phyloP scores from a whole-genome alignment of 495 filamentous ascomycete genomes.

The Penicillium goetzii region DNA sequence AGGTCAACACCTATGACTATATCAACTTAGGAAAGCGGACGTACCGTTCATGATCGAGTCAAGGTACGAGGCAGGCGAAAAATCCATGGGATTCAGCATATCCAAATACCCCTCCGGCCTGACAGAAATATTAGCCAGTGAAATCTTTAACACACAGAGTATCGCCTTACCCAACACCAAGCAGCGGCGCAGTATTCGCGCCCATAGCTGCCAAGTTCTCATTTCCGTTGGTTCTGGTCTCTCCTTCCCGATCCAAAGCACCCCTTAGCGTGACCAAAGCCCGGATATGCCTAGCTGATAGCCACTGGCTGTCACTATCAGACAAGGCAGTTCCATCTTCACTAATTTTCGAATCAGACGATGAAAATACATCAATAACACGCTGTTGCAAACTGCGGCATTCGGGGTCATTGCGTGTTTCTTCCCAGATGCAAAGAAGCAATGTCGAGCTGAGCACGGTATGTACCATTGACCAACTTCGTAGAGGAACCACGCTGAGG shows the following conservation, averaged over 20 bases:
- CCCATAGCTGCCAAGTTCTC: constrained; percentile 12
- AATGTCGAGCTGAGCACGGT: constrained; percentile 43
- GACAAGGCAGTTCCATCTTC: constrained; percentile 21
- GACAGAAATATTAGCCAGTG: constrained; percentile 2
- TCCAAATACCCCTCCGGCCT: constrained; percentile 17
- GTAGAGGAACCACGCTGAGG: constrained; percentile 37
- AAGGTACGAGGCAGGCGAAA: constrained; percentile 39
- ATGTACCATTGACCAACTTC: constrained; percentile 47
- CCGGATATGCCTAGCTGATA: constrained; percentile 41
- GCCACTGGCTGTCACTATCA: constrained; percentile 34
- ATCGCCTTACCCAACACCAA: constrained; percentile 19
- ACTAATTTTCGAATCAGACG: constrained; percentile 20
- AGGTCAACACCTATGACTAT: background rate
- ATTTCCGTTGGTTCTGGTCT: constrained; percentile 10
- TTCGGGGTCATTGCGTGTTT: constrained; percentile 40
- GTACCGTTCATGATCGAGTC: constrained; percentile 47
- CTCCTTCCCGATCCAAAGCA: constrained; percentile 24
- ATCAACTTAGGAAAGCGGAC: background rate
- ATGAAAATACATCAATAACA: constrained; percentile 42
- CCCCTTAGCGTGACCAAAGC: constrained; percentile 38
- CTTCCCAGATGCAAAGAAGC: constrained; percentile 45
- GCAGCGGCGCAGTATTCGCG: background rate
- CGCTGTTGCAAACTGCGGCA: constrained; percentile 38
- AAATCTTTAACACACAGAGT: background rate
- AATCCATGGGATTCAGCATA: constrained; percentile 22